Evolutionary conservation across 371 early-diverging fungal species (phyloP).

Genomic region (Mucor lusitanicus): DNA sequence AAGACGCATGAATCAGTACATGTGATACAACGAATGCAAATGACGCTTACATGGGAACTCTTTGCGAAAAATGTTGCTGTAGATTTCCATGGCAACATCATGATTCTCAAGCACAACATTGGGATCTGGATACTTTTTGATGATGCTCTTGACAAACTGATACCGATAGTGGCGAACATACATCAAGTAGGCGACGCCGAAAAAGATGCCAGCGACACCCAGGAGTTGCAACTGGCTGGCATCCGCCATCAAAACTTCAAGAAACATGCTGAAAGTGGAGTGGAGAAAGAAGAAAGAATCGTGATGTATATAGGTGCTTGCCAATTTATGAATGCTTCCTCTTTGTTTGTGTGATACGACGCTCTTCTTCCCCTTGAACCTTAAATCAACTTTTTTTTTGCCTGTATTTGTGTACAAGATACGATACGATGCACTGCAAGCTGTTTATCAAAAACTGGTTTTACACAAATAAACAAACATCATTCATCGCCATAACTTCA

Average conservation of each 20-base stretch:
- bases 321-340: neutral
- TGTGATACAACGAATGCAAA: neutral
- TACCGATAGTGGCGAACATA: conserved; percentile 44
- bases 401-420: neutral
- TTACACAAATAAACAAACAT: neutral
- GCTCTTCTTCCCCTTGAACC: conserved; percentile 1
- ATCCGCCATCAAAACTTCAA: neutral
- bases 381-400: conserved; percentile 3
- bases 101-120: conserved; percentile 36
- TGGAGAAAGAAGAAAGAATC: neutral
- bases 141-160: conserved; percentile 28
- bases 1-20: neutral
- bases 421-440: neutral
- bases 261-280: neutral
- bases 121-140: conserved; percentile 51
- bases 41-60: conserved; percentile 45
- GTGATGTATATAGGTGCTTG: neutral
- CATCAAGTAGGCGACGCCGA: conserved; percentile 20
- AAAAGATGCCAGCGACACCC: neutral
- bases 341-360: neutral
- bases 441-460: conserved; percentile 9
- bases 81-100: conserved; percentile 44
- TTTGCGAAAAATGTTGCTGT: conserved; percentile 28
- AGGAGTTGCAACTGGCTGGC: neutral
- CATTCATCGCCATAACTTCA: neutral